phyloP scores from a whole-genome alignment of 306 rosid genomes.

The Cucumis hystrix region DNA sequence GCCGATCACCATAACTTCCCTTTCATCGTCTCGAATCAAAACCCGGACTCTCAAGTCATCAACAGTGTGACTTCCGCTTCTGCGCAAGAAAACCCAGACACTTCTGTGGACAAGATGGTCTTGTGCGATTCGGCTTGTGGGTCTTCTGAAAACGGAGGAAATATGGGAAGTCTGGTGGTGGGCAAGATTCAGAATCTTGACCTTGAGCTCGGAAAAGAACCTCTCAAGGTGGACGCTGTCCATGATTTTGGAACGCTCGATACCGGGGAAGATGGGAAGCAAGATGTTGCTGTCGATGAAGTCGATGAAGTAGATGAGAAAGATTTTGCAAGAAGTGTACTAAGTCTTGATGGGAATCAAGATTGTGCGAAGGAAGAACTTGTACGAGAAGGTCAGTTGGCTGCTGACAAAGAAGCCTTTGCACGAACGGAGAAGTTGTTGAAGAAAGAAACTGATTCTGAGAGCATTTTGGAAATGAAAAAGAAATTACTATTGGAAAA shows the following conservation, averaged over 20 bases:
- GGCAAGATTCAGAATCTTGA: background rate
- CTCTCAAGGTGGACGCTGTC: conserved; percentile 3
- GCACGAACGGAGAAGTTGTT: background rate
- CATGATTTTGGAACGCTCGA: background rate
- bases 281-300: background rate
- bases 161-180: background rate
- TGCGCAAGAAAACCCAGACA: background rate
- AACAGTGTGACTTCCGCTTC: background rate
- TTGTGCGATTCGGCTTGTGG: background rate
- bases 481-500: conserved; percentile 45
- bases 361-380: background rate
- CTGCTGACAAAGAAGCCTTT: background rate
- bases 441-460: conserved; percentile 11
- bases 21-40: background rate
- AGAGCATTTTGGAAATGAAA: conserved; percentile 21
- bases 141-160: conserved; percentile 10
- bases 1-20: background rate
- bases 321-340: background rate
- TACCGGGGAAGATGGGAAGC: conserved; percentile 2
- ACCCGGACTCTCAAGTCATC: background rate
- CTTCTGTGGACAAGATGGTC: background rate
- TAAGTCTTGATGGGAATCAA: conserved; percentile 1
- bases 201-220: background rate
- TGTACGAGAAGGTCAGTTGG: background rate
- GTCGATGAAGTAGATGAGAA: conserved; percentile 1